phyloP scores from a whole-genome alignment of 164 flowering plant genomes.

The Vitis amurensis region DNA sequence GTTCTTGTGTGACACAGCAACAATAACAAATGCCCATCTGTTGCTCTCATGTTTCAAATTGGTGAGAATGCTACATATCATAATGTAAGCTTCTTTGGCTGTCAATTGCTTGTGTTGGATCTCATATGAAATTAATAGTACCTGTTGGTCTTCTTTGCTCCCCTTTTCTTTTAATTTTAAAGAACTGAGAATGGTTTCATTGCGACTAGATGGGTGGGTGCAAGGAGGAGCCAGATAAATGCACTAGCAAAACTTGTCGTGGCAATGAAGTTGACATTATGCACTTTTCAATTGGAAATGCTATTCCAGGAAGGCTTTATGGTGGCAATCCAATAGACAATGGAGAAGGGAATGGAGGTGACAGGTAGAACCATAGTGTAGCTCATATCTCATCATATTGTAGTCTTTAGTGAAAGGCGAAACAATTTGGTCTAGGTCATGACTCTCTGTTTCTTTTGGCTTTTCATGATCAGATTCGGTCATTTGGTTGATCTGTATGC shows the following conservation, averaged over 20 bases:
- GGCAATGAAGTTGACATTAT: conserved; percentile 72
- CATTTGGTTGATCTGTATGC: conserved; percentile 87
- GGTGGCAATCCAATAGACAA: conserved; percentile 58
- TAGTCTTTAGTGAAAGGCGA: not conserved
- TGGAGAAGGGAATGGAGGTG: conserved; percentile 61
- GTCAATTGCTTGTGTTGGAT: not conserved
- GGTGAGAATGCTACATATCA: conserved; percentile 88
- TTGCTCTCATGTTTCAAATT: conserved; percentile 94
- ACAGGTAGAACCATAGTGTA: conserved; percentile 48
- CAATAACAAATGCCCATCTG: conserved; percentile 79
- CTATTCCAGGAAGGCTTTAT: conserved; percentile 66
- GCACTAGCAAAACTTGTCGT: conserved; percentile 54
- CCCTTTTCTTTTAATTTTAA: not conserved
- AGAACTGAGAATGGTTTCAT: not conserved
- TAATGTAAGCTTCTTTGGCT: conserved; percentile 47
- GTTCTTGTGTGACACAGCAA: conserved; percentile 40
- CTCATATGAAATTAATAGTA: not conserved
- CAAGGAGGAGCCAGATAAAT: conserved; percentile 36
- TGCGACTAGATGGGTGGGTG: conserved; percentile 69
- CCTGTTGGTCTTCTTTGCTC: not conserved
- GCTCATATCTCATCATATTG: not conserved
- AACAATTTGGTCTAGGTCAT: not conserved
- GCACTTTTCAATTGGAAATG: conserved; percentile 70
- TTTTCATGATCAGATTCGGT: conserved; percentile 61
- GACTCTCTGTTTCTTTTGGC: not conserved